Conservation (phyloP, 2,329 filamentous ascomycete genomes). For the Penicillium sp. region DNA sequence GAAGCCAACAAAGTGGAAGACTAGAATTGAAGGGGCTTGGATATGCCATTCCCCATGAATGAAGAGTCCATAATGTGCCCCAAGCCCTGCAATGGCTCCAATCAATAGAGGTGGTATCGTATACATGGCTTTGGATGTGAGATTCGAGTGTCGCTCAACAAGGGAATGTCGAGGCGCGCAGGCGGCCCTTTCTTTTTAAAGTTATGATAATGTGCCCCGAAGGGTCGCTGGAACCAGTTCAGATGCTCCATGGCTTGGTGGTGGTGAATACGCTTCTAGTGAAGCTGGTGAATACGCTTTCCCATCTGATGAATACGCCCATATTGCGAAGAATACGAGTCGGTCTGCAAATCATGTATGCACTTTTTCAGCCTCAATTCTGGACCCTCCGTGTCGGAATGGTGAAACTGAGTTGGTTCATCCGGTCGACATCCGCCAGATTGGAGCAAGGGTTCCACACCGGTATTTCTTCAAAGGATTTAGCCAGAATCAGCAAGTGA, state of each 20-base stretch:
- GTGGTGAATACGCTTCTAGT: background rate
- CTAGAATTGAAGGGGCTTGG: slow-evolving; percentile 20
- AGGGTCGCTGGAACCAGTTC: background rate
- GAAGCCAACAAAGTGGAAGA: slow-evolving; percentile 18
- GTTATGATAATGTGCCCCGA: background rate
- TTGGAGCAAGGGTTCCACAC: background rate
- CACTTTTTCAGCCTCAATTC: background rate
- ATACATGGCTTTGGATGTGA: background rate
- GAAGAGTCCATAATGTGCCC: slow-evolving; percentile 17
- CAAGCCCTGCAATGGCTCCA: background rate
- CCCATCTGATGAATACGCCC: background rate
- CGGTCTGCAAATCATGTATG: background rate
- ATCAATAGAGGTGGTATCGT: background rate
- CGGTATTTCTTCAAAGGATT: background rate
- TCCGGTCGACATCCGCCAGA: background rate
- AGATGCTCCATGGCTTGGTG: background rate
- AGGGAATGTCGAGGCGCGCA: background rate
- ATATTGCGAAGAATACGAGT: background rate
- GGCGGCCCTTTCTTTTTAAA: background rate
- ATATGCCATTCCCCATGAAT: slow-evolving; percentile 28
- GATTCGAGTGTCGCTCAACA: background rate
- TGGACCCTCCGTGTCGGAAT: background rate
- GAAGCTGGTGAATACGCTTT: background rate
- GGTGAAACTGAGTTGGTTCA: background rate
- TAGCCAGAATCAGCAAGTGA: background rate